phyloP scores from a whole-genome alignment of 208 protist genomes.

The Leishmania guyanensis region DNA sequence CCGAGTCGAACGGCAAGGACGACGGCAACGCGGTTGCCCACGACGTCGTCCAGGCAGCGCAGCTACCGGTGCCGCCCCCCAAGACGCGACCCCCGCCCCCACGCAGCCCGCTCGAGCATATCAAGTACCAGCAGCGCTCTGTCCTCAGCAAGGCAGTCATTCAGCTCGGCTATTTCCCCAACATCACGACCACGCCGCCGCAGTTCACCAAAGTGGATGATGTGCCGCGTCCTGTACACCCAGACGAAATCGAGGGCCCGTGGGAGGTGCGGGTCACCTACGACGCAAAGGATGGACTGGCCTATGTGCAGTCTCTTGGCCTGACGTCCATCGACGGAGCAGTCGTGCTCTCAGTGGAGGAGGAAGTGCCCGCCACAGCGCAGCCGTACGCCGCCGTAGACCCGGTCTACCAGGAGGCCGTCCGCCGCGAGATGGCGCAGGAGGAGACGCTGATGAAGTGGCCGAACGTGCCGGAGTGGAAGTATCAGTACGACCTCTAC shows the following conservation, averaged over 20 bases:
- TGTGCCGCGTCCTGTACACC: slow-evolving; percentile 78
- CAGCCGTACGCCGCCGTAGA: slow-evolving; percentile 67
- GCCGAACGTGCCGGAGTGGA: slow-evolving; percentile 89
- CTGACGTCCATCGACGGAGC: slow-evolving; percentile 73
- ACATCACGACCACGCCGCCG: slow-evolving; percentile 61
- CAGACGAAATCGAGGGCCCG: slow-evolving; percentile 89
- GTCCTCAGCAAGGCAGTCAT: slow-evolving; percentile 65
- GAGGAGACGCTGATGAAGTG: slow-evolving; percentile 88
- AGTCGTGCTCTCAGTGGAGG: slow-evolving; percentile 51
- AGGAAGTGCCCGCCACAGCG: slow-evolving; percentile 28
- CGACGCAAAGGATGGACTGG: slow-evolving; percentile 64
- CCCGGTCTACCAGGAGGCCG: slow-evolving; percentile 76
- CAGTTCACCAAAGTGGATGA: slow-evolving; percentile 42
- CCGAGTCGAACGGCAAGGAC: not conserved
- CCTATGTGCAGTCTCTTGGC: slow-evolving; percentile 68
- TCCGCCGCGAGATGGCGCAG: slow-evolving; percentile 66
- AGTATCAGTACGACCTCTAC: slow-evolving; percentile 83
- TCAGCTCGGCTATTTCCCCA: slow-evolving; percentile 88
- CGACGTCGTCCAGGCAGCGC: slow-evolving; percentile 47
- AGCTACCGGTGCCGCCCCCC: slow-evolving; percentile 70
- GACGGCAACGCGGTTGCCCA: slow-evolving; percentile 24
- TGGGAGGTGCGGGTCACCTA: slow-evolving; percentile 88
- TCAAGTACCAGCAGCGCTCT: slow-evolving; percentile 66
- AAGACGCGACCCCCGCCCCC: slow-evolving; percentile 45
- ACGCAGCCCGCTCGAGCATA: slow-evolving; percentile 73